Evolutionary conservation across 164 flowering plant species (phyloP), one percentile per base, ranked within the genome.

Genomic region (Nelumbo lutea): DNA sequence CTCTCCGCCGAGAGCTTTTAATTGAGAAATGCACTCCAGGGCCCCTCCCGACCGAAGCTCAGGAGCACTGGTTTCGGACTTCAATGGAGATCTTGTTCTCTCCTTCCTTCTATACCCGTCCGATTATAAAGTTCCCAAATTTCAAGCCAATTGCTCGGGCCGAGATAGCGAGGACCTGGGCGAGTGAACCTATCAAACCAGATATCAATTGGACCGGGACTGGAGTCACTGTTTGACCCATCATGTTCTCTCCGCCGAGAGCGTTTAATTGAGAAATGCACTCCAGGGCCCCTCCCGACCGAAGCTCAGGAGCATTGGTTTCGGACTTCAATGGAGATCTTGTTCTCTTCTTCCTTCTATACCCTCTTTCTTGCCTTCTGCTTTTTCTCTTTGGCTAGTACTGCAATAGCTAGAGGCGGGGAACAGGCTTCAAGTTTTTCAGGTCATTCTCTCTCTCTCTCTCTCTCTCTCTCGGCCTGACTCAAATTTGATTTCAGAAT

Each of bases 371-470:
- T 74, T 46, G 61, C 59, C 40, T 68, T 78, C 46, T 57, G 39
- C 4, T 15, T 75, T 27, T 76, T 57, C 39, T 68, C 64, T 46
- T 60, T 70, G 57, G 55, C 75, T 8, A 65, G 27, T 7, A 74
- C 63, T 9, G 42, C 73, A 41, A 42, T 67, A 14, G 83, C 82
- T 67, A 79, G 86, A 78, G 87, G 89, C 47, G 79, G 81, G 48
- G 61, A 59, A 39, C 64, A 14, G 13, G 60, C 55, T 48, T 72
- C 70, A 64, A 48, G 73, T 60, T 52, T 42, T 45, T 62, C 79
- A 74, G 80, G 82, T 77, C 1, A 15, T 59, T 44, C 57, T 68
- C 58, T 11, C 46, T 9, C 42, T 13, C 46, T 40, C 8, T 2
- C 44, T 13, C 7, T 1, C 60, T 11, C 9, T 38, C 40, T 40